phyloP scores from a whole-genome alignment of 2,329 filamentous ascomycete genomes.

The Beauveria caledonica region DNA sequence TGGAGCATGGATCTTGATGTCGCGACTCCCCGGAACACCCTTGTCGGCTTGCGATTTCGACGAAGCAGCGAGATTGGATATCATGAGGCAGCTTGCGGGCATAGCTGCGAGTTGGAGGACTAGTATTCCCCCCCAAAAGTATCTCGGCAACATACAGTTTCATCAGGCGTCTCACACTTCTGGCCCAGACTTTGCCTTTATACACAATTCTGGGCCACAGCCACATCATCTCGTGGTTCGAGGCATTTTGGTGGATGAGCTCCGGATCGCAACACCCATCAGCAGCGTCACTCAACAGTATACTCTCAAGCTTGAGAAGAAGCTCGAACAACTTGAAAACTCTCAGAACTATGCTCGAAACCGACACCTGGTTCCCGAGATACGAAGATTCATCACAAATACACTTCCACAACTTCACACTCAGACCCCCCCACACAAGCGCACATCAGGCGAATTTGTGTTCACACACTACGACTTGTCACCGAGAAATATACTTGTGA shows the following conservation, averaged over 20 bases:
- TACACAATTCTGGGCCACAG: background rate
- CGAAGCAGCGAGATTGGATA: background rate
- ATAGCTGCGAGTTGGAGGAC: constrained; percentile 15
- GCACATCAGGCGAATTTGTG: background rate
- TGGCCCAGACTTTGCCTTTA: background rate
- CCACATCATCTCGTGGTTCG: background rate
- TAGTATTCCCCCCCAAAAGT: constrained; percentile 13
- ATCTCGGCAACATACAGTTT: constrained; percentile 14
- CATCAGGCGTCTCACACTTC: background rate
- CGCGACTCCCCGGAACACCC: constrained; percentile 11
- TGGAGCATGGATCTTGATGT: constrained; percentile 18
- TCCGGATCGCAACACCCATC: constrained; percentile 13
- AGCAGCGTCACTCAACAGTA: constrained; percentile 11
- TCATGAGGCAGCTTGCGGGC: constrained; percentile 15
- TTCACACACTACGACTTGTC: constrained; percentile 19
- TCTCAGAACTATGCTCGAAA: constrained; percentile 4
- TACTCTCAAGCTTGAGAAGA: constrained; percentile 10
- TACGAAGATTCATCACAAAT: background rate
- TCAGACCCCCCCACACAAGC: background rate
- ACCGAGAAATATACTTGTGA: constrained; percentile 17
- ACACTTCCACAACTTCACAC: constrained; percentile 12
- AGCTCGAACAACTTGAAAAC: constrained; percentile 9
- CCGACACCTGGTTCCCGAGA: background rate
- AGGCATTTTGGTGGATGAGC: constrained; percentile 11
- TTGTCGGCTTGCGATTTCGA: constrained; percentile 13